Base-by-base conservation (phyloP, 371 early-diverging fungal species). In the Chytridium lagenaria region DNA sequence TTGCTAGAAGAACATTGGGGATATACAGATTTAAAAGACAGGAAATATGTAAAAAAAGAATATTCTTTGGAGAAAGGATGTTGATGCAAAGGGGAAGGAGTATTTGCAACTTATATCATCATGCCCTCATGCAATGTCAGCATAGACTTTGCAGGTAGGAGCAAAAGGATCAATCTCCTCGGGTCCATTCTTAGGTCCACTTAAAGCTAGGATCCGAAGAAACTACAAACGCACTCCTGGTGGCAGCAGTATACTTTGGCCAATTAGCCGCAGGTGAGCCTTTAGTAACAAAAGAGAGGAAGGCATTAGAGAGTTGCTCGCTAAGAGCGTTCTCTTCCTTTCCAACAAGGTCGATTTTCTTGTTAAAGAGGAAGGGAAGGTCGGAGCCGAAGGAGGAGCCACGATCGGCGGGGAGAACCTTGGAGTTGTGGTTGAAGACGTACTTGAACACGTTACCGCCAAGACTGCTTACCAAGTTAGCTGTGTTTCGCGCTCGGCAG, bases 371-470 rank as follows among this genome's bases (percentile, higher is more conserved):
- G 44, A 40, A 66, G 44, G 66, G 40, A 30, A 66, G 26, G 28
- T 66, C 66, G 37, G 37, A n/a, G 23, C 3, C 5, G 44, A 34
- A 30, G 49, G 22, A 1, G 19, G 40, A 15, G 38, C 16, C 37
- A 7, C 7, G 57, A 10, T n/a, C 57, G 16, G 26, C 26, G 26
- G n/a, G n/a, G 37, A 16, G 2, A 28, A 15, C 3, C 15, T 40
- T 5, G 39, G 66, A 19, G 30, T 15, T 15, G 44, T 39, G n/a
- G 44, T 44, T 66, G 66, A 66, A 66, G 16, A 40, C 26, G 66
- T 66, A 66, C 40, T 40, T 36, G 44, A 34, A 66, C 23, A 66
- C 66, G 66, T 37, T 37, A 22, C 5, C 7, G 61, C 36, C 23
- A 16, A 33, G 15, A 33, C n/a, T 39, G 40, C 37, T 5, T 2